Conservation (phyloP, 2,329 filamentous ascomycete genomes). For the Drechmeria coniospora region DNA sequence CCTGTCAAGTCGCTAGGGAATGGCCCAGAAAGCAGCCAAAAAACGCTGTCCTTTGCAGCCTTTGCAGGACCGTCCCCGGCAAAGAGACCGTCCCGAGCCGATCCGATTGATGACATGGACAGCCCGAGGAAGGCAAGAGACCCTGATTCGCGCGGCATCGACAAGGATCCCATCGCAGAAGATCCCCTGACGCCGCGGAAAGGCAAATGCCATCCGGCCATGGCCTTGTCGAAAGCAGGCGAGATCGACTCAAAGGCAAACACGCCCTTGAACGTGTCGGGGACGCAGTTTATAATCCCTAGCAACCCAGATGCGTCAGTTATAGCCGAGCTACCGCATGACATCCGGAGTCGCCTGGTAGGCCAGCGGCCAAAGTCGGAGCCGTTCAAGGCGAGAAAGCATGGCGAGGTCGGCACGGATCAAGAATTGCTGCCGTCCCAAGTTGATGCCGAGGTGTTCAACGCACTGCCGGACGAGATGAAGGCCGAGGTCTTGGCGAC, state of each 20-base stretch:
- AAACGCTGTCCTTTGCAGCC: constrained; percentile 55
- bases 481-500: constrained; percentile 67
- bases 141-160: constrained; percentile 13
- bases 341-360: constrained; percentile 65
- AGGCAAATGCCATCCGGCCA: constrained; percentile 35
- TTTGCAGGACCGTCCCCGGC: constrained; percentile 23
- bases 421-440: constrained; percentile 48
- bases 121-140: constrained; percentile 19
- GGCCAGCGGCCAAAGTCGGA: constrained; percentile 30
- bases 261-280: constrained; percentile 59
- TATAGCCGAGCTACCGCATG: constrained; percentile 65
- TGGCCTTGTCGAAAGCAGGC: constrained; percentile 33
- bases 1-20: constrained; percentile 46
- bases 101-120: constrained; percentile 36
- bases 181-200: constrained; percentile 38
- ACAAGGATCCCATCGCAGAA: constrained; percentile 38
- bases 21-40: constrained; percentile 61
- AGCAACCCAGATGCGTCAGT: constrained; percentile 69
- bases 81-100: constrained; percentile 24
- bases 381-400: constrained; percentile 5
- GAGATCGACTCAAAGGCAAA: constrained; percentile 39
- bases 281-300: constrained; percentile 87
- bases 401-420: no score
- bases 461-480: constrained; percentile 71
- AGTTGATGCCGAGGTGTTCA: constrained; percentile 71